Evolutionary conservation across 2,329 filamentous ascomycete genomes (phyloP), one percentile per base, ranked within the genome.

Genomic region (Fusarium nygamai): DNA sequence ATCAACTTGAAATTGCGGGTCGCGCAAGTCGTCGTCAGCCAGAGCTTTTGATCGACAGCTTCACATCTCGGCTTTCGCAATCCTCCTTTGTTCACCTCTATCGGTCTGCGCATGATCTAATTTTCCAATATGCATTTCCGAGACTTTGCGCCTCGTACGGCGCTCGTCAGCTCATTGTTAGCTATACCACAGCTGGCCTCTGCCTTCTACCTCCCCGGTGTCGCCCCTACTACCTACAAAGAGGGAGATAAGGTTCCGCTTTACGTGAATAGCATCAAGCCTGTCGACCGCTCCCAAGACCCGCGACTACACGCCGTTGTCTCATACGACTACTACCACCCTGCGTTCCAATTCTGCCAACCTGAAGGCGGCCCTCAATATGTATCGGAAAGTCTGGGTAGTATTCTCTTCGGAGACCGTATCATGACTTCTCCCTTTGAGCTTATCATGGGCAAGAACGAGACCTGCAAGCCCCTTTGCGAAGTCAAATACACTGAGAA

Each of bases 371-470:
- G 94, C 5, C 92, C 95, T 14, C 83, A 95, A 81, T 89, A 93
- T 85, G 91, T 97, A 29, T 92, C 94, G 46, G 96, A 98, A 85
- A 84, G 83, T 71, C 84, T 99, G 73, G 96, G 96, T 31, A 98
- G 96, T 86, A 99, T 99, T 81, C 85, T 99, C 59, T 99, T 99
- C 78, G 96, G 96, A 76, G 96, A 99, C 84, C 91, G 96, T 64
- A 99, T 99, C 85, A 94, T 94, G 85, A 97, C 94, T n/a, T 98
- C 96, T 41, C 94, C 96, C 0, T 98, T 97, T 80, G 91, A 98
- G 80, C 86, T 98, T 69, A 89, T 91, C 76, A 98, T 99, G 95
- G 91, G 85, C 63, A 86, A 91, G 72, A 96, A 99, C 81, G 93
- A 98, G 83, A 92, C 92, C 0, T 99, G 96, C 86, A 96, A 96